Evolutionary conservation across 331 rosid species (phyloP), one percentile per base, ranked within the genome.

Genomic region (Dryas integrifolia): DNA sequence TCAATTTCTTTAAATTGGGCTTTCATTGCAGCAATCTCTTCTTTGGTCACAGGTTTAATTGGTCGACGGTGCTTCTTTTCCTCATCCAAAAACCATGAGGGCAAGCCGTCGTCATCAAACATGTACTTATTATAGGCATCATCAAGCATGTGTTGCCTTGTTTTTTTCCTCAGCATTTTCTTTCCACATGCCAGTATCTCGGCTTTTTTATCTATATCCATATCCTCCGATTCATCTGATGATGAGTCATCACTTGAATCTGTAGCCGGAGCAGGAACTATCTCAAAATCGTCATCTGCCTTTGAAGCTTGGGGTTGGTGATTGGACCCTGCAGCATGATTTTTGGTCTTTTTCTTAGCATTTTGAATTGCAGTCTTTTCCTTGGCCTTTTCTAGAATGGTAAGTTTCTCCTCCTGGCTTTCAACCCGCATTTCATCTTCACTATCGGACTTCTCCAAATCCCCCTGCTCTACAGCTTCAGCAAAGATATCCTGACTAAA

Each of bases 21-120:
- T 76, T 15, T 91, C 86, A 94, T 94, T 47, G 98, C 98, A 14
- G 68, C 83, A 48, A 86, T 6, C 81, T 94, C 97, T 67, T 88
- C 98, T 83, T 88, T 91, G 48, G 97, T 86, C 66, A 94, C 72
- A 11, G 98, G 97, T 85, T 85, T 88, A 2, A 80, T 74, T 8
- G 83, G 91, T 55, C 75, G 86, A 6, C 96, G 82, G 60, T 94
- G 98, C 74, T 71, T 88, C 75, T n/a, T 82, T 70, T 94, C 98
- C 71, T 94, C 98, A 6, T 94, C 98, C 52, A 85, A 47, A 79
- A 91, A 91, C 97, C 98, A 94, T 59, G 80, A 84, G 39, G 98
- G 98, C 80, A 94, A 86, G 58, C 92, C 90, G 9, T 79, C 82
- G 3, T 94, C 94, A 24, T 94, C 83, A 76, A 85, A 85, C 97